Base-by-base conservation (phyloP, 441 rosid species). In the Aleurites moluccanus region DNA sequence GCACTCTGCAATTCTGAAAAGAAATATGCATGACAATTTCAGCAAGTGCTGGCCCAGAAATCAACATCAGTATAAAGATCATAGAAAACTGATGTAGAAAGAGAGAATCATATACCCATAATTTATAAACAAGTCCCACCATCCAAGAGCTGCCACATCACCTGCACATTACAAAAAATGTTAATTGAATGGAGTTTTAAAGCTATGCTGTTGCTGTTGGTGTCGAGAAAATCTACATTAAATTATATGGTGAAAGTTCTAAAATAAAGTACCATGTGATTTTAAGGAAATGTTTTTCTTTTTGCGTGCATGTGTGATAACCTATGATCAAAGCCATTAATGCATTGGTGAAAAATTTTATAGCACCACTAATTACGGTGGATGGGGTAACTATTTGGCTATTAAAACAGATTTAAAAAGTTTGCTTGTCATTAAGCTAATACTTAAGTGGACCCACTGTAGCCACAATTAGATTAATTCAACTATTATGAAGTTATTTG, bases 111-210 rank as follows among this genome's bases (percentile, higher is more conserved):
- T 53, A 69, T 88, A 91, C 97, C 98, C 91, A 78, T 92, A 88
- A 77, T 91, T 95, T 88, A 93, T 88, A 74, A 93, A 89, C 79
- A 95, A 88, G 77, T 90, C 97, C 99, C 99, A 92, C 99, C 99
- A 92, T 79, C 97, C 89, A 83, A 95, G 92, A 82, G 94, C 90
- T 76, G 82, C 88, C 15, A 93, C 87, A 80, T 87, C 96, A 68
- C 99, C 99, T 93, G 91, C 57, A 67, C 18, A 56, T 69, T 2
- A 7, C 5, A 21, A 7, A 30, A 71, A 75, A 52, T 66, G 38
- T 11, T 21, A 27, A 18, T 23, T 66, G 42, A 30, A n/a, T 25
- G 52, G 11, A 30, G 28, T 25, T 23, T 3, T 38, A 61, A 62
- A n/a, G 28, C 23, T 23, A 35, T 3, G 70, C n/a, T n/a, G 27